Base-by-base conservation (phyloP, 1,284 basidiomycete genomes). In the Trametes polyzona region DNA sequence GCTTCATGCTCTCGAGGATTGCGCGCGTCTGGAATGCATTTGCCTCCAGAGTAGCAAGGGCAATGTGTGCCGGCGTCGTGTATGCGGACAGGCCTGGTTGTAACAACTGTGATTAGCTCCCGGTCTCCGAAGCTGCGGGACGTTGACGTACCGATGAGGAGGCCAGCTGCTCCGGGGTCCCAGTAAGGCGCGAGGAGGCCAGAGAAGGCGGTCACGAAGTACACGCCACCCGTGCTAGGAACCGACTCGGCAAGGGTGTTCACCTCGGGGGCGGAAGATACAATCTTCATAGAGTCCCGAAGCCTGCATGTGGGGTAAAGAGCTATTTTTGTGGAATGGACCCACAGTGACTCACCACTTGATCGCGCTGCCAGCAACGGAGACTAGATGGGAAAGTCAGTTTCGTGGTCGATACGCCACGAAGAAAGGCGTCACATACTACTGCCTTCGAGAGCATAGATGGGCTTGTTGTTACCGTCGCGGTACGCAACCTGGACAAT, bases 131-230 rank as follows among this genome's bases (percentile, higher is more conserved):
- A 11, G 26, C n/a, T n/a, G 14, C 55, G 26, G 52, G 47, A 21
- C n/a, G 21, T 14, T 10, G 30, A 64, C 74, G 32, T 65, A 84
- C 91, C 93, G 52, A 96, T 94, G 47, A 97, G 80, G 27, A 92
- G 75, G 0, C 93, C 94, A 11, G 87, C 88, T 16, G 94, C 94
- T 19, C 84, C 84, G 42, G 93, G 85, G 71, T 96, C 95, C 95
- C 95, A 96, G 73, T 95, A 93, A 3, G 94, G 93, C 16, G 93
- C 94, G 40, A 96, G 84, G 32, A 98, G 80, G 59, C 95, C 96
- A 52, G 90, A 91, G 78, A 98, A 97, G 9, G 93, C 96, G 0
- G 96, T 96, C 36, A 99, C 96, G 69, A 99, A 99, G 78, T 95
- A 98, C 33, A 98, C 83, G n/a, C 96, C 96, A 41, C 92, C 96